A percentile compares a stretch with the other conserved stretches of the same genome.
phyloP scores from a whole-genome alignment of 2,329 filamentous ascomycete genomes.

The Balansia obtecta region DNA sequence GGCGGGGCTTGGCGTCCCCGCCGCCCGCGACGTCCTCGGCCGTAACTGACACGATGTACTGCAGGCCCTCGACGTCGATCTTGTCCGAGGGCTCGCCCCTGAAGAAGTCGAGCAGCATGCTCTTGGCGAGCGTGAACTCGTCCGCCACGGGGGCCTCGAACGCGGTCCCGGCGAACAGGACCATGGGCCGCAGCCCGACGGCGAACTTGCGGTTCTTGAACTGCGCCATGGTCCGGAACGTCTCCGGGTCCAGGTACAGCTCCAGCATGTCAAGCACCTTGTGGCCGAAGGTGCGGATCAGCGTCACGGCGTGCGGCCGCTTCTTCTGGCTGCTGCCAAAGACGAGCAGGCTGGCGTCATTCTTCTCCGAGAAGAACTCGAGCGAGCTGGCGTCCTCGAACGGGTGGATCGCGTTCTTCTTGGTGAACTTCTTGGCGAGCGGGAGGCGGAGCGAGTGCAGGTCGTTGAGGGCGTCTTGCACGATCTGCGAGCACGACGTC shows the following conservation, averaged over 20 bases:
- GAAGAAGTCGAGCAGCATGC: conserved; percentile 82
- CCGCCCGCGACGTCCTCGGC: conserved; percentile 49
- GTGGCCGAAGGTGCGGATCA: conserved; percentile 71
- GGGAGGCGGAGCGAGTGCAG: conserved; percentile 76
- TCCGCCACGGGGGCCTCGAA: conserved; percentile 74
- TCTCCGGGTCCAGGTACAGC: conserved; percentile 65
- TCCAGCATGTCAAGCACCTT: conserved; percentile 94
- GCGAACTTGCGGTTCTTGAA: conserved; percentile 69
- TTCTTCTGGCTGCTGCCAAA: conserved; percentile 88
- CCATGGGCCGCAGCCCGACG: conserved; percentile 75
- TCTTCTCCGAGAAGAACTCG: conserved; percentile 94
- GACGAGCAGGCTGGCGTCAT: conserved; percentile 76
- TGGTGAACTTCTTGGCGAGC: conserved; percentile 79
- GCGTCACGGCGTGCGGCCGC: conserved; percentile 78
- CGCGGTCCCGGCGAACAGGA: conserved; percentile 78
- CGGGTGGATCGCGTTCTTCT: conserved; percentile 92
- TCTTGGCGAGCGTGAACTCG: conserved; percentile 78
- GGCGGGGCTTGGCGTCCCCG: conserved; percentile 37
- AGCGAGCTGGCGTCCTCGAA: conserved; percentile 83
- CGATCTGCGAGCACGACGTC: conserved; percentile 68
- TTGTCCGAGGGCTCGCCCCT: conserved; percentile 61
- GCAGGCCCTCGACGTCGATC: conserved; percentile 89
- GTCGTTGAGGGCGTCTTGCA: conserved; percentile 75
- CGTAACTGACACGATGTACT: conserved; percentile 75
- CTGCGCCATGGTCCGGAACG: conserved; percentile 55